Percentiles rank a stretch among this genome's conserved stretches.
phyloP scores from a whole-genome alignment of 306 rosid genomes.

The Lithocarpus polystachyus region DNA sequence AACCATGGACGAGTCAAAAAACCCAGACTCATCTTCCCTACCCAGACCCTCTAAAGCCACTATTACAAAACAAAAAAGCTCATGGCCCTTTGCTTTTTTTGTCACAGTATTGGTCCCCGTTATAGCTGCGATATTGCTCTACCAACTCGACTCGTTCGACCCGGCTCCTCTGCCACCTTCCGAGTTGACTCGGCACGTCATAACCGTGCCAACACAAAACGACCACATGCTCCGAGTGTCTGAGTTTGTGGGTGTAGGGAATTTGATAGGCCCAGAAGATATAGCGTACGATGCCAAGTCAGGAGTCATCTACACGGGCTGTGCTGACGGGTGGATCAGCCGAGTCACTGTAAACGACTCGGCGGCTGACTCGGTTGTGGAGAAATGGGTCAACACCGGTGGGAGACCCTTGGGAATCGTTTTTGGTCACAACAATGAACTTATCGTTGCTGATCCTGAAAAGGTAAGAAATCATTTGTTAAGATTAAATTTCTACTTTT shows the following conservation, averaged over 20 bases:
- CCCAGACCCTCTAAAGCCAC: neutral
- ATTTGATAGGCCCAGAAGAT: slow-evolving; percentile 47
- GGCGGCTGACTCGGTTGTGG: slow-evolving; percentile 21
- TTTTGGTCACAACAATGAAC: slow-evolving; percentile 15
- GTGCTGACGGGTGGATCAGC: slow-evolving; percentile 75
- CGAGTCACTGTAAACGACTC: slow-evolving; percentile 49
- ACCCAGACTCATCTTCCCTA: neutral
- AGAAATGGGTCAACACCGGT: slow-evolving; percentile 62
- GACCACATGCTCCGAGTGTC: slow-evolving; percentile 29
- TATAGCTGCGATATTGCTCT: slow-evolving; percentile 17
- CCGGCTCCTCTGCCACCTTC: slow-evolving; percentile 41
- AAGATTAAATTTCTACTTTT: too few species aligned
- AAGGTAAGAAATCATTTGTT: slow-evolving; percentile 26
- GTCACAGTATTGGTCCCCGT: slow-evolving; percentile 13
- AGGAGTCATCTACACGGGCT: slow-evolving; percentile 60
- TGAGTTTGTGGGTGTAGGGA: slow-evolving; percentile 36
- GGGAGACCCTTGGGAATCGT: slow-evolving; percentile 82
- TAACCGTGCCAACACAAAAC: slow-evolving; percentile 27
- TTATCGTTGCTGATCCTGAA: slow-evolving; percentile 46
- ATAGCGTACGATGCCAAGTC: slow-evolving; percentile 35
- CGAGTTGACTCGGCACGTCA: slow-evolving; percentile 12
- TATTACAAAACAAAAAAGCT: neutral
- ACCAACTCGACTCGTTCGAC: slow-evolving; percentile 41
- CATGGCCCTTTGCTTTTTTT: neutral
- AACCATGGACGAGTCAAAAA: slow-evolving; percentile 14